A percentile compares a stretch with the other conserved stretches of the same genome.
Evolutionary conservation across 192 early-diverging fungal genomes (phyloP).

Genomic region (Coemansia sp.): DNA sequence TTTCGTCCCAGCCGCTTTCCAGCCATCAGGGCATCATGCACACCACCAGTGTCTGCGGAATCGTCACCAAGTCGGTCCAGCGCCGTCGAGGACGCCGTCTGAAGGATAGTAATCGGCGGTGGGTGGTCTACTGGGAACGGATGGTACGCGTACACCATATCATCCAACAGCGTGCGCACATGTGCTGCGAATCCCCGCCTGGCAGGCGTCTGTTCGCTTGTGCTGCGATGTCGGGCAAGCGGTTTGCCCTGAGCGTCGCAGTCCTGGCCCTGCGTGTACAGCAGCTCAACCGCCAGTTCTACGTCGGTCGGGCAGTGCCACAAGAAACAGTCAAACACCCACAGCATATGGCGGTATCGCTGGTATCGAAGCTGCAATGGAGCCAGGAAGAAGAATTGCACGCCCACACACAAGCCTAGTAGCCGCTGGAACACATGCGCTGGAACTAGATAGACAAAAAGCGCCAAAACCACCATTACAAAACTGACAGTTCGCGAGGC

Average conservation of each 20-base stretch:
- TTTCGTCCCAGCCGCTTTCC: constrained; percentile 36
- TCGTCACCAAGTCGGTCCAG: constrained; percentile 51
- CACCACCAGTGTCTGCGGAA: not conserved
- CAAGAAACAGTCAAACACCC: constrained; percentile 47
- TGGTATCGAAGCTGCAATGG: constrained; percentile 52
- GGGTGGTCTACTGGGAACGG: constrained; percentile 28
- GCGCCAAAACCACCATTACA: constrained; percentile 26
- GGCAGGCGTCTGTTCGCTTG: not conserved
- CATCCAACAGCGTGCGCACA: constrained; percentile 20
- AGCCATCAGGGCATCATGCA: constrained; percentile 23
- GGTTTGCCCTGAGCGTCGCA: not conserved
- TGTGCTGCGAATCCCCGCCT: constrained; percentile 7
- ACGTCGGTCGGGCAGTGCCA: constrained; percentile 56
- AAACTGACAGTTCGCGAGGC: constrained; percentile 41
- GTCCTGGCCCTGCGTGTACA: constrained; percentile 26
- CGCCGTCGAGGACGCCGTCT: constrained; percentile 50
- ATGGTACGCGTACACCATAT: constrained; percentile 37
- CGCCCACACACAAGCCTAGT: constrained; percentile 39
- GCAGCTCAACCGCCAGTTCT: constrained; percentile 46
- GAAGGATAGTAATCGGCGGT: constrained; percentile 45
- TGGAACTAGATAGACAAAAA: constrained; percentile 40
- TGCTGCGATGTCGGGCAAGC: not conserved
- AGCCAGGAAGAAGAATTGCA: constrained; percentile 56
- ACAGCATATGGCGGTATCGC: constrained; percentile 52
- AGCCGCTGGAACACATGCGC: constrained; percentile 38